Conservation (phyloP, 768 basidiomycete genomes). For the Gloeostereum incarnatum region DNA sequence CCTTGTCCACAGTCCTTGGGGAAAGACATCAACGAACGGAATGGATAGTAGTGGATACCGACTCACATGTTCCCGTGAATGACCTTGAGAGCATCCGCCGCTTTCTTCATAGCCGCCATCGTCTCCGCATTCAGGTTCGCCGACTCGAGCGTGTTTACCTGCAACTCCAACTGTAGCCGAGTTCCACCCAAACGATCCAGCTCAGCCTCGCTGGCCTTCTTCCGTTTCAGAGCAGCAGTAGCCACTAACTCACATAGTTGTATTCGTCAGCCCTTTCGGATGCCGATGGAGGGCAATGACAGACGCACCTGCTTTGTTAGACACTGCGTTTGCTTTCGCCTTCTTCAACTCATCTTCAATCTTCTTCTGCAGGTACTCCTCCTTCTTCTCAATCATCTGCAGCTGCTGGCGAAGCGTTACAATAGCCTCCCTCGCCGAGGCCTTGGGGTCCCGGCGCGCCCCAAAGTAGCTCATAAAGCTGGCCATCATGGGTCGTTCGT, state of each 20-base stretch:
- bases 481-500: conserved; percentile 63
- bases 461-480: conserved; percentile 86
- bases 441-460: conserved; percentile 72
- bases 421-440: conserved; percentile 87
- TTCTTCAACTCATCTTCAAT: conserved; percentile 91
- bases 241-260: conserved; percentile 48
- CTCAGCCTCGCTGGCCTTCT: conserved; percentile 84
- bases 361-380: conserved; percentile 93
- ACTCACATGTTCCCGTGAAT: conserved; percentile 90
- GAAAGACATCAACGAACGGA: neutral
- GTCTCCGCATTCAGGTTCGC: conserved; percentile 98
- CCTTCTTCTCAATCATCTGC: conserved; percentile 98
- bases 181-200: conserved; percentile 80
- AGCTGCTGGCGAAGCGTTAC: conserved; percentile 88
- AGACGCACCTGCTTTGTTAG: conserved; percentile 86
- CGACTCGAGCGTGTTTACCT: conserved; percentile 94
- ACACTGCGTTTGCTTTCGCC: conserved; percentile 86
- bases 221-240: conserved; percentile 82
- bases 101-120: conserved; percentile 96
- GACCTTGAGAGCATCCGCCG: conserved; percentile 76
- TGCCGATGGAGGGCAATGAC: neutral
- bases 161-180: conserved; percentile 87
- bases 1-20: conserved; percentile 72
- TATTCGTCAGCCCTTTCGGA: conserved; percentile 5
- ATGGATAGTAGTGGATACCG: neutral